Evolutionary conservation across 202 grass and related monocot genomes (phyloP).

Genomic region (Cymbopogon flexuosus): DNA sequence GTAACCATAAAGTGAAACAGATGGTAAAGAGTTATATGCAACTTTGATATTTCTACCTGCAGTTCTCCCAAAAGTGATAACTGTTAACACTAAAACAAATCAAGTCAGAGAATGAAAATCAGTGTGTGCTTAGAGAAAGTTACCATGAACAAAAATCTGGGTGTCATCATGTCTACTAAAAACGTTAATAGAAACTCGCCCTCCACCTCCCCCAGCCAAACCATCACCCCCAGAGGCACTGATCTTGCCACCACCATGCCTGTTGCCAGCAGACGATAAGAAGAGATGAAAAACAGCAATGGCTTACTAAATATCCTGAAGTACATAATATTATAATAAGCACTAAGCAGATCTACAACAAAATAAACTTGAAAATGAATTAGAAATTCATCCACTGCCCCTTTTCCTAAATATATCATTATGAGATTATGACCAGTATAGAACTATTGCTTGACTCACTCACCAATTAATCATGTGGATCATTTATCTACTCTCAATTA

Average conservation of each 20-base stretch:
- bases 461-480: not conserved
- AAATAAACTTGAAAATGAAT: not conserved
- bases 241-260: slow-evolving; percentile 91
- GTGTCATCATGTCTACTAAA: slow-evolving; percentile 93
- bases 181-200: slow-evolving; percentile 84
- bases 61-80: not conserved
- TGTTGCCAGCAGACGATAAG: slow-evolving; percentile 42
- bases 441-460: not conserved
- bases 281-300: slow-evolving; percentile 38
- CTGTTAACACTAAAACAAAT: not conserved
- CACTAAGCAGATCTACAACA: slow-evolving; percentile 19
- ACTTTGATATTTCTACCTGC: not conserved
- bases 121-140: slow-evolving; percentile 14
- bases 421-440: not conserved
- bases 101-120: not conserved
- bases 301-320: slow-evolving; percentile 16
- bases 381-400: not conserved
- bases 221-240: slow-evolving; percentile 92
- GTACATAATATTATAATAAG: not conserved
- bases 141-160: slow-evolving; percentile 80
- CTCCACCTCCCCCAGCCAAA: slow-evolving; percentile 92
- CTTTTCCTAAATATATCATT: not conserved
- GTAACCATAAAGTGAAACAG: slow-evolving; percentile 1
- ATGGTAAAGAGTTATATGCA: slow-evolving; percentile 9
- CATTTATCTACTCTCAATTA: slow-evolving; percentile 15